phyloP scores from a whole-genome alignment of 495 filamentous ascomycete species.

The Neurospora sp. region DNA sequence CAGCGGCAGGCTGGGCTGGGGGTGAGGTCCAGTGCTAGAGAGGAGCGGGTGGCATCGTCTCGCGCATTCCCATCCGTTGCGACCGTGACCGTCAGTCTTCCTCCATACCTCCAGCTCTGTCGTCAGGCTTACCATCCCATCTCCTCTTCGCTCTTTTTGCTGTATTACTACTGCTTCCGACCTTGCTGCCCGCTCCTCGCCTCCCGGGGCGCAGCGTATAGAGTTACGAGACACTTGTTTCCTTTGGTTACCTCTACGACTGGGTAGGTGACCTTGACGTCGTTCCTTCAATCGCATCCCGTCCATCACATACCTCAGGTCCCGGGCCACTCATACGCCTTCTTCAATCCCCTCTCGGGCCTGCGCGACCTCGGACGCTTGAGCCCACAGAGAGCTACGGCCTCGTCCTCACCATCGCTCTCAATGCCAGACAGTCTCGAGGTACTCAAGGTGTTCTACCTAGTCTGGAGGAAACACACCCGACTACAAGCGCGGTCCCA shows the following conservation, averaged over 20 bases:
- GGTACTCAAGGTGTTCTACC: not conserved
- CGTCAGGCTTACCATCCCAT: constrained; percentile 17
- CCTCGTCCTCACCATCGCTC: not conserved
- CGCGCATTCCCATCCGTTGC: not conserved
- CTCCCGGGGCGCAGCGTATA: constrained; percentile 29
- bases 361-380: not conserved
- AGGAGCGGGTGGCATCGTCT: not conserved
- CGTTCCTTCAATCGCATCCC: not conserved
- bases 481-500: not conserved
- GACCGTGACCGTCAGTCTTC: constrained; percentile 12
- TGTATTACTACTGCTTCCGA: constrained; percentile 18
- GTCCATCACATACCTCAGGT: not conserved
- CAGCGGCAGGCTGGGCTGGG: not conserved
- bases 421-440: not conserved
- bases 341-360: not conserved
- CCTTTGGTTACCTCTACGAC: constrained; percentile 13
- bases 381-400: not conserved
- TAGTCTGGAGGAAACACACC: not conserved
- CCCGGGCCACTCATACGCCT: not conserved
- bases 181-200: constrained; percentile 29
- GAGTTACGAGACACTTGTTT: constrained; percentile 8
- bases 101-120: constrained; percentile 19
- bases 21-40: not conserved
- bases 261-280: not conserved
- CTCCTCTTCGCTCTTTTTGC: constrained; percentile 25